phyloP scores from a whole-genome alignment of 2,329 filamentous ascomycete genomes.

The Zymoseptoria tritici region DNA sequence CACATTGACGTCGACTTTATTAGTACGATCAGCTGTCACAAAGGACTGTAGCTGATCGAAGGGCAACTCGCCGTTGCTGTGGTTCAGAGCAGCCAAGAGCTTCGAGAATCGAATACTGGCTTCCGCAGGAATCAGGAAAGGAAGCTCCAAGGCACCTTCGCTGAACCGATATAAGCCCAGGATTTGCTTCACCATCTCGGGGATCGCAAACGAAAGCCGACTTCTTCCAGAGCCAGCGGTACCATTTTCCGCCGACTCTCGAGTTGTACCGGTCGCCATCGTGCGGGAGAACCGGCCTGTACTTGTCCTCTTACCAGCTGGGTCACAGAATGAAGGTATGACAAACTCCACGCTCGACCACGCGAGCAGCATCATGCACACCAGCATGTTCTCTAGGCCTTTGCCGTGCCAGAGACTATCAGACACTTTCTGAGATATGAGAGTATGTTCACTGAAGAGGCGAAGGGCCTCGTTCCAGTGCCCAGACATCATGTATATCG shows the following conservation, averaged over 20 bases:
- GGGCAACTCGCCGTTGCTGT: constrained; percentile 55
- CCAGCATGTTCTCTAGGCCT: constrained; percentile 76
- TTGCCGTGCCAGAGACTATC: constrained; percentile 98
- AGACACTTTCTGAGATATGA: constrained; percentile 67
- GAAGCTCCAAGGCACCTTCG: constrained; percentile 57
- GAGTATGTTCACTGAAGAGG: constrained; percentile 73
- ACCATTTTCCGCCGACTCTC: constrained; percentile 16
- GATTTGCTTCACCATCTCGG: constrained; percentile 69
- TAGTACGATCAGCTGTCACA: background rate
- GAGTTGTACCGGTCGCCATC: constrained; percentile 14
- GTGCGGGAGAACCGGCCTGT: constrained; percentile 19
- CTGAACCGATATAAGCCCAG: constrained; percentile 62
- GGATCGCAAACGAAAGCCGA: constrained; percentile 52
- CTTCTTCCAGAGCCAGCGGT: constrained; percentile 32
- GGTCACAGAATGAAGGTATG: constrained; percentile 41
- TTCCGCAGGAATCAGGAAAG: constrained; percentile 64
- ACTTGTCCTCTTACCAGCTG: constrained; percentile 21
- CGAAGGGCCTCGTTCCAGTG: constrained; percentile 82
- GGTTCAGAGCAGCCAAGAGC: constrained; percentile 59
- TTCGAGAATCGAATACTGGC: constrained; percentile 66
- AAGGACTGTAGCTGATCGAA: constrained; percentile 8
- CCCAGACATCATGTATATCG: constrained; percentile 79
- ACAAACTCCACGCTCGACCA: constrained; percentile 81
- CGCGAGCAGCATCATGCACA: constrained; percentile 74
- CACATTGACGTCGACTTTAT: background rate